A percentile compares a stretch with the other conserved stretches of the same genome.
Conservation (phyloP, 2,329 filamentous ascomycete genomes). For the Fusarium siculi region DNA sequence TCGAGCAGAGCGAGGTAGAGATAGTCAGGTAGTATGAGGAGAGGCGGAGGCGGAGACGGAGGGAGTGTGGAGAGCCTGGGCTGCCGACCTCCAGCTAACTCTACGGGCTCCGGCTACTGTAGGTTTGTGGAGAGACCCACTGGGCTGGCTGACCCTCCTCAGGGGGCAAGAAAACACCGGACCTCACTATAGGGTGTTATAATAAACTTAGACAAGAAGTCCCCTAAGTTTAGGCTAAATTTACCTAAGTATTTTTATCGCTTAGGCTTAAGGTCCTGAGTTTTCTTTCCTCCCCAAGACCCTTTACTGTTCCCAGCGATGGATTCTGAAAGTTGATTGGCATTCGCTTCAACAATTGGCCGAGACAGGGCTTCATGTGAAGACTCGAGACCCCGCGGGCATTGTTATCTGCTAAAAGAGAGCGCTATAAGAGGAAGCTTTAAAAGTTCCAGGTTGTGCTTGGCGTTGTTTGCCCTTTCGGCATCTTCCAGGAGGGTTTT, state of each 20-base stretch:
- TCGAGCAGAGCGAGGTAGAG: slow-evolving; percentile 8
- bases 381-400: slow-evolving; percentile 18
- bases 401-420: slow-evolving; percentile 5
- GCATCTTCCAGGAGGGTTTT: not conserved
- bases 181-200: too few species aligned
- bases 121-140: slow-evolving; percentile 38
- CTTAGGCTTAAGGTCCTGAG: too few species aligned
- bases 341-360: slow-evolving; percentile 26
- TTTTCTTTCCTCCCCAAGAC: not conserved
- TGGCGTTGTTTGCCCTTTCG: slow-evolving; percentile 6
- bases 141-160: slow-evolving; percentile 2
- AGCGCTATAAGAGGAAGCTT: slow-evolving; percentile 10
- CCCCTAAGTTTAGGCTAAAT: too few species aligned
- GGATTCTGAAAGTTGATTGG: slow-evolving; percentile 24
- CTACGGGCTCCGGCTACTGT: slow-evolving; percentile 11
- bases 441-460: not conserved
- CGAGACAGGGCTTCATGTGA: slow-evolving; percentile 31
- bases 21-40: slow-evolving; percentile 21
- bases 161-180: too few species aligned
- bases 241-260: too few species aligned
- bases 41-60: slow-evolving; percentile 33
- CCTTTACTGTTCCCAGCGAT: slow-evolving; percentile 1
- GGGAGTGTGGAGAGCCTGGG: slow-evolving; percentile 24
- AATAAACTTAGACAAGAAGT: too few species aligned
- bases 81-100: slow-evolving; percentile 1